Evolutionary conservation across 805 yeast genomes (phyloP).

Genomic region (Kazachstania africana): DNA sequence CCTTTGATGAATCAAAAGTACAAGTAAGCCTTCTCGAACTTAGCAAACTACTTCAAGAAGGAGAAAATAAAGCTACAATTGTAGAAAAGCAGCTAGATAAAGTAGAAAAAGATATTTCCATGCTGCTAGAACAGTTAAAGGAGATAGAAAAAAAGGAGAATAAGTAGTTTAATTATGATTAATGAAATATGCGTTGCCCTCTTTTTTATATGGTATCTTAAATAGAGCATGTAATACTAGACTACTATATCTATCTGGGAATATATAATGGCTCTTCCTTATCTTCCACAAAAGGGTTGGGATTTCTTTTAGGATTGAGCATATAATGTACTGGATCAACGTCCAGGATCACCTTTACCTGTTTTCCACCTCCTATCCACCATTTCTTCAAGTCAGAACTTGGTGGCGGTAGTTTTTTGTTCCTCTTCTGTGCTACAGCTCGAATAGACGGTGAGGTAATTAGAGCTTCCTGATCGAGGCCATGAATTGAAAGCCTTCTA

Average conservation of each 20-base stretch:
- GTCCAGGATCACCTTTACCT: conserved; percentile 53
- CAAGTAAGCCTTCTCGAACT: conserved; percentile 38
- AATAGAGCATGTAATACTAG: no score
- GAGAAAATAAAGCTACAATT: conserved; percentile 39
- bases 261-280: conserved; percentile 34
- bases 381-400: conserved; percentile 72
- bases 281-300: conserved; percentile 57
- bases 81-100: conserved; percentile 54
- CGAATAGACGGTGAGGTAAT: neutral
- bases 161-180: no score
- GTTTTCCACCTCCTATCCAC: conserved; percentile 80
- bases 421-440: conserved; percentile 10
- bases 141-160: no score
- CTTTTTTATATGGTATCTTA: no score
- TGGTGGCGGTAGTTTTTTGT: conserved; percentile 64
- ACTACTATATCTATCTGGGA: conserved; percentile 1
- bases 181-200: no score
- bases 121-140: conserved; percentile 5
- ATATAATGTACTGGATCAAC: conserved; percentile 30
- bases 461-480: conserved; percentile 5
- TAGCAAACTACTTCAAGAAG: conserved; percentile 50
- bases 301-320: conserved; percentile 57
- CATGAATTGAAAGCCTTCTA: conserved; percentile 5
- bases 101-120: conserved; percentile 38
- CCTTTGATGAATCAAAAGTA: no score